Percentiles rank a stretch among this genome's conserved stretches.
Evolutionary conservation across 495 filamentous ascomycete species (phyloP).

Genomic region (Pseudomonodictys pantanalensis): DNA sequence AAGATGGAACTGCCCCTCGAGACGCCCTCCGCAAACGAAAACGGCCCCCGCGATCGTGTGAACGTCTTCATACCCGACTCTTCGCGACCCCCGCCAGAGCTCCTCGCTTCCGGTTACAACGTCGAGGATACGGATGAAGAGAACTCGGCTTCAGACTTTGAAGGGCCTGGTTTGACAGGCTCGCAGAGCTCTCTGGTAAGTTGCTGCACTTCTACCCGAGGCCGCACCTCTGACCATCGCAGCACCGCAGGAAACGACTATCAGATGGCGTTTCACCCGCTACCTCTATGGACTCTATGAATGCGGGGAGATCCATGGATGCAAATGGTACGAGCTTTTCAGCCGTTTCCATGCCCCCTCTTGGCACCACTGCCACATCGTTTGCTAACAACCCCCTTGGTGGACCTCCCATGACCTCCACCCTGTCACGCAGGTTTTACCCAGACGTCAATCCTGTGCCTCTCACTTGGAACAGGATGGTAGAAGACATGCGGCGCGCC

Average conservation of each 20-base stretch:
- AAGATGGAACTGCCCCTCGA: constrained; percentile 92
- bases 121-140: constrained; percentile 65
- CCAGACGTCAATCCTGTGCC: constrained; percentile 74
- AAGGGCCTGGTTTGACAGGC: constrained; percentile 59
- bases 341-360: constrained; percentile 51
- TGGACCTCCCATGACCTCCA: constrained; percentile 54
- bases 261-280: constrained; percentile 79
- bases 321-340: constrained; percentile 51
- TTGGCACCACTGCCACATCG: constrained; percentile 62
- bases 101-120: constrained; percentile 79
- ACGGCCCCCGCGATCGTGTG: constrained; percentile 79
- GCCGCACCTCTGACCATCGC: not conserved
- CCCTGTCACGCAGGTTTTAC: constrained; percentile 75
- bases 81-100: constrained; percentile 86
- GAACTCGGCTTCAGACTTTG: constrained; percentile 85
- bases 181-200: constrained; percentile 61
- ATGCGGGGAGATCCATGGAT: constrained; percentile 46
- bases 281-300: constrained; percentile 88
- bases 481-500: constrained; percentile 85
- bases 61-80: constrained; percentile 85
- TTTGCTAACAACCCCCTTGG: constrained; percentile 59
- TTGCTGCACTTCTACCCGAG: constrained; percentile 1
- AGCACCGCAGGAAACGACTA: constrained; percentile 45
- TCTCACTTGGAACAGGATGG: constrained; percentile 80
- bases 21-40: constrained; percentile 80